Conservation (phyloP, 306 rosid genomes). For the Cotoneaster glaucophyllus region DNA sequence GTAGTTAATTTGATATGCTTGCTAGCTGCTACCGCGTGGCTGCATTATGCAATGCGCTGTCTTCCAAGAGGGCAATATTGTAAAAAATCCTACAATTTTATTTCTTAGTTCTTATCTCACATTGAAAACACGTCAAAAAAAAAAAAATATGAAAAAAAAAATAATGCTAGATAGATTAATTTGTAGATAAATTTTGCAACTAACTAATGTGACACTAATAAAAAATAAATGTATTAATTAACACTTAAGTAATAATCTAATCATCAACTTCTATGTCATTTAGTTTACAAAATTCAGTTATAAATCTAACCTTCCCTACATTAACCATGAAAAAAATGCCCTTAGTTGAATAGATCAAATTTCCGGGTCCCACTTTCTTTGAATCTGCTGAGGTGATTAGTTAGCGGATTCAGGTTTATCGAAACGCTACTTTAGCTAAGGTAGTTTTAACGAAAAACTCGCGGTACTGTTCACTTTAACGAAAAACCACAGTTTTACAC, state of each 20-base stretch:
- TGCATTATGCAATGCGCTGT: not conserved
- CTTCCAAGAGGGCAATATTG: not conserved
- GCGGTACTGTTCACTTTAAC: too few relatives aligned
- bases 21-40: not conserved
- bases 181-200: too few relatives aligned
- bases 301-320: too few relatives aligned
- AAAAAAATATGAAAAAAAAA: not conserved
- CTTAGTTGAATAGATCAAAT: not conserved
- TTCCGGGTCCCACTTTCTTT: not conserved
- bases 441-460: too few relatives aligned
- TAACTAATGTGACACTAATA: too few relatives aligned
- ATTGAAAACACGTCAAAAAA: not conserved
- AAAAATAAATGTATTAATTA: accelerated
- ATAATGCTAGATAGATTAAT: too few relatives aligned
- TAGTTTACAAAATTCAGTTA: too few relatives aligned
- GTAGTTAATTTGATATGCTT: not conserved
- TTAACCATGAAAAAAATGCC: too few relatives aligned
- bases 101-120: not conserved
- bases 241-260: accelerated
- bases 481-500: too few relatives aligned
- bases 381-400: not conserved
- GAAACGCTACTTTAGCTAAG: too few relatives aligned
- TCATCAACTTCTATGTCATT: accelerated
- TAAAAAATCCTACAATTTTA: not conserved
- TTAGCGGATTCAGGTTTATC: not conserved